phyloP scores from a whole-genome alignment of 495 filamentous ascomycete species.

The Annulohypoxylon bovei region DNA sequence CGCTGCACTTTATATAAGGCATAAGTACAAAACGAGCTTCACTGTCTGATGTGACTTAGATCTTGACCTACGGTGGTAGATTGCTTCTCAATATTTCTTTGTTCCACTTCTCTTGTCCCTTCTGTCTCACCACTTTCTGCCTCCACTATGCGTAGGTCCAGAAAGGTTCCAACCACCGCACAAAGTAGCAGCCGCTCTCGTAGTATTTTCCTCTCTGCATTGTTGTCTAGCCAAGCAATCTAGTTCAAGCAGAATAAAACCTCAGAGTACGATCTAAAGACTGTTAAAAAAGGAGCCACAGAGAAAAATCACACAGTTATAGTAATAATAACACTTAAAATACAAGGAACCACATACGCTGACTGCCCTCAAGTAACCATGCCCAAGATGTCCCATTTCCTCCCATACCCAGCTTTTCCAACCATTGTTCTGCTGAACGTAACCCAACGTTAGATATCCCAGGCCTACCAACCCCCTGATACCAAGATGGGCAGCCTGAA shows the following conservation, averaged over 20 bases:
- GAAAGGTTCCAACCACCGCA: no score
- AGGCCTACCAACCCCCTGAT: background rate
- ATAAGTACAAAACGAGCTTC: conserved; percentile 17
- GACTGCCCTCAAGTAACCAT: background rate
- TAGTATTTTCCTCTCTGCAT: no score
- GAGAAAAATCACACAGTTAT: background rate
- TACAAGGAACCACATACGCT: background rate
- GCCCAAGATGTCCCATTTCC: background rate
- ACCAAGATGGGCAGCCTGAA: background rate
- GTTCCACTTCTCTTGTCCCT: background rate
- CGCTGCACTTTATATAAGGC: conserved; percentile 1
- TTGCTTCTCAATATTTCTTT: background rate
- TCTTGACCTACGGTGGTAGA: background rate
- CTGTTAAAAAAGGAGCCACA: background rate
- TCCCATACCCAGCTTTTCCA: background rate
- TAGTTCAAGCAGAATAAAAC: background rate
- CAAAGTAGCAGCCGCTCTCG: no score
- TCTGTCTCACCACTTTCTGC: background rate
- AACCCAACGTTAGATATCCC: background rate
- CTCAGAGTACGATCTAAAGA: background rate
- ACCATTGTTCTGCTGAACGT: background rate
- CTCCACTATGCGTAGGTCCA: background rate
- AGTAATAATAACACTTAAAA: background rate
- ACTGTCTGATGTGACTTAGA: conserved; percentile 1
- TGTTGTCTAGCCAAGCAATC: background rate